phyloP scores from a whole-genome alignment of 2,329 filamentous ascomycete genomes.

The Xylaria sp. region DNA sequence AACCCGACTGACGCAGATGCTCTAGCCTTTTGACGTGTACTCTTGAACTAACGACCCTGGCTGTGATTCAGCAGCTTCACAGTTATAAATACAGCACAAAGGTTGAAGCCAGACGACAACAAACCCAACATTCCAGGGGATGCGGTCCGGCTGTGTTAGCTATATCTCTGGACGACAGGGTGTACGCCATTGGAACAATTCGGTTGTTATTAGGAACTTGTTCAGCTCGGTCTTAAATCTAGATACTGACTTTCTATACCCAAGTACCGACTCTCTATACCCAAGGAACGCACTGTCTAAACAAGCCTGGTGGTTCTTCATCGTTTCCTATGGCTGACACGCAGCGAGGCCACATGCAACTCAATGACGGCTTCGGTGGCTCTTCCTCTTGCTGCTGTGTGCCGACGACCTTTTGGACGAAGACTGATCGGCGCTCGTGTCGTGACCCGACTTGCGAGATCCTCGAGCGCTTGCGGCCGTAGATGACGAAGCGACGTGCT shows the following conservation, averaged over 20 bases:
- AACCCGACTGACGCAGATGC: not conserved
- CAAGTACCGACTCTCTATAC: not conserved
- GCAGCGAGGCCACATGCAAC: not conserved
- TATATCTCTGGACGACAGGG: not conserved
- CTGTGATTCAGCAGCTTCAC: not conserved
- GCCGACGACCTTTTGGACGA: constrained; percentile 31
- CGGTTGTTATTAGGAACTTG: not conserved
- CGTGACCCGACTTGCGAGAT: constrained; percentile 28
- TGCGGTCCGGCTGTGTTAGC: not conserved
- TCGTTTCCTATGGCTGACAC: too few species aligned
- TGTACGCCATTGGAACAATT: not conserved
- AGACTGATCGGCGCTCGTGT: constrained; percentile 27
- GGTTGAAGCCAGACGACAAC: not conserved
- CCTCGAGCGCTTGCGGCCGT: constrained; percentile 25
- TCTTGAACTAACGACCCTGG: too few species aligned
- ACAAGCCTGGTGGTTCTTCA: not conserved
- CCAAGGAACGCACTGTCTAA: not conserved
- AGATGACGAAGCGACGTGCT: constrained; percentile 23
- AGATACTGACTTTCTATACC: too few species aligned
- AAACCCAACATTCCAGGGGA: not conserved
- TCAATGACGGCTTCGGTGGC: constrained; percentile 31
- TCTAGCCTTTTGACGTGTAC: not conserved
- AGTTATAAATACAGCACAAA: not conserved
- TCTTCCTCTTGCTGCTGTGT: constrained; percentile 34
- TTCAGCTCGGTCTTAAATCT: not conserved